Base-by-base conservation (phyloP, 768 basidiomycete species). In the Multifurca ochricompacta region DNA sequence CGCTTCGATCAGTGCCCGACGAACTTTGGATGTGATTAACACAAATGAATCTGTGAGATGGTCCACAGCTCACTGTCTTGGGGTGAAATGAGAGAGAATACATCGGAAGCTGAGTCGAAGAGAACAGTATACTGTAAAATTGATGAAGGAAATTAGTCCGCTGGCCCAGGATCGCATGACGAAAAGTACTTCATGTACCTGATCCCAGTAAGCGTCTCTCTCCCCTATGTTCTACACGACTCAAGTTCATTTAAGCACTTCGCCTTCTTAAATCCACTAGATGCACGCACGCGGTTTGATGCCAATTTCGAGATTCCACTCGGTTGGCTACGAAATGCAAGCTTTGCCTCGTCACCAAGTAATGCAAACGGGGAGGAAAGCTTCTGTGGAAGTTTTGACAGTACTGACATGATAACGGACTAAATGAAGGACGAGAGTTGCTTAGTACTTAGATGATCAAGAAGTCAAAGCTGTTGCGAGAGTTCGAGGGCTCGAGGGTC, bases 21-120 rank as follows among this genome's bases (percentile, higher is more conserved):
- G 83, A 62, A 96, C 91, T 94, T 58, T 3, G 53, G 41, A 57
- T 18, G 39, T 64, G 59, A 27, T 27, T 27, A 28, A 19, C 48
- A 25, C 47, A 21, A 48, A 31, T n/a, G 25, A 2, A n/a, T n/a
- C n/a, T 19, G 16, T 14, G 4, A 28, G 21, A 25, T 4, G 14
- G 21, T 18, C 16, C 9, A 25, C 5, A 18, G 45, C 32, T 36
- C 49, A 57, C 52, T 39, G 23, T 28, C 31, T 30, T 32, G 28
- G n/a, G 56, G 46, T 19, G 48, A 44, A 21, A 57, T 46, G 32
- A 95, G 78, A 14, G 92, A 88, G 70, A 90, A 93, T 34, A 93
- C 91, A 62, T 95, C 91, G 0, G 90, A 88, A 1, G 89, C 80
- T 7, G 89, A 87, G 72, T 94, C 91, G 66, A 95, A 95, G 16